These are phyloP conservation scores for Bretziella fagacearum DNA, from an alignment of 2,329 filamentous ascomycete species.

Conservation along the genomic window DNA sequence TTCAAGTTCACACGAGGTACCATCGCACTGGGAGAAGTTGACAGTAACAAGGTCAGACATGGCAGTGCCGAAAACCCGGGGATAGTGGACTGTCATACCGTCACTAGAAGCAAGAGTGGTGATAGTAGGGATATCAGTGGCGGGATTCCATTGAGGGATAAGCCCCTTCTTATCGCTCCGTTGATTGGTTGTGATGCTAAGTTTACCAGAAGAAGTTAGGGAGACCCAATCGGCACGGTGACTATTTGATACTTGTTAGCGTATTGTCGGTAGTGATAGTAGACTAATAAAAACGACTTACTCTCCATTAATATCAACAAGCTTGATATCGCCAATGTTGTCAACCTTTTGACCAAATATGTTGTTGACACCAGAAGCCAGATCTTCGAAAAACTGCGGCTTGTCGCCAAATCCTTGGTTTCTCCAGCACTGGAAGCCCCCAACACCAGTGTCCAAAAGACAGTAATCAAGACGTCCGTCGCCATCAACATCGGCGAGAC, in stretches of 20 bases:
- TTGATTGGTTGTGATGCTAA: conserved; percentile 19
- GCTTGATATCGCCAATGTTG: conserved; percentile 15
- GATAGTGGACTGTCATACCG: conserved; percentile 15
- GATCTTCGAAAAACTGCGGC: conserved; percentile 22
- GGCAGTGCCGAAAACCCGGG: conserved; percentile 15
- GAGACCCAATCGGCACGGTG: conserved; percentile 9
- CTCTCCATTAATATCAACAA: conserved; percentile 17
- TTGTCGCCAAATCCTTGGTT: conserved; percentile 20
- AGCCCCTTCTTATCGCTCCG: conserved; percentile 12
- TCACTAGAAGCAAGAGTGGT: background rate
- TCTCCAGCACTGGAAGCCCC: conserved; percentile 21
- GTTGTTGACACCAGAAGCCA: conserved; percentile 12
- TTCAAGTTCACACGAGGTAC: conserved; percentile 7
- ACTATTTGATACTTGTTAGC: too few relatives aligned
- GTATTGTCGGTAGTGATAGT: background rate
- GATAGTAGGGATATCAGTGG: background rate
- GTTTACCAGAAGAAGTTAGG: too few relatives aligned
- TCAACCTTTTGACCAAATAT: conserved; percentile 14
- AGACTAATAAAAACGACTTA: conserved; percentile 1
- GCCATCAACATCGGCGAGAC: conserved; percentile 21
- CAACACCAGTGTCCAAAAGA: conserved; percentile 4
- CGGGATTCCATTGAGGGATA: conserved; percentile 11
- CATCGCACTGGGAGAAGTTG: background rate
- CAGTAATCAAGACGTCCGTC: conserved; percentile 24
- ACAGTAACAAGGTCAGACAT: conserved; percentile 1